Percentiles rank a stretch among this genome's conserved stretches.
phyloP scores from a whole-genome alignment of 352 stramenopile species.

The Globisporangium paroecandrum region DNA sequence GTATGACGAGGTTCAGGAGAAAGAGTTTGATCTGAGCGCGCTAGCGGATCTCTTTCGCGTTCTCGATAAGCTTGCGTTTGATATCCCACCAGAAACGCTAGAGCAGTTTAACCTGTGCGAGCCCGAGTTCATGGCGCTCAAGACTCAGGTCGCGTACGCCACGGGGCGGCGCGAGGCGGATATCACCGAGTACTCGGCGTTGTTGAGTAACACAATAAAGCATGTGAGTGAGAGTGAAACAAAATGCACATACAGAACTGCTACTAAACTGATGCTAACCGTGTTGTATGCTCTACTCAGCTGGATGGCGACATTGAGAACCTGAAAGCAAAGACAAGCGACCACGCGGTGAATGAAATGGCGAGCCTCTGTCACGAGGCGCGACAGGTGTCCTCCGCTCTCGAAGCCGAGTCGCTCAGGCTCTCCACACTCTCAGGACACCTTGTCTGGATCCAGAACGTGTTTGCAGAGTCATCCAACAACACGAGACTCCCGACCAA shows the following conservation, averaged over 20 bases:
- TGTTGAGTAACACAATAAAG: constrained; percentile 22
- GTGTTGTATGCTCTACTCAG: constrained; percentile 1
- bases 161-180: constrained; percentile 28
- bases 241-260: not conserved
- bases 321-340: constrained; percentile 27
- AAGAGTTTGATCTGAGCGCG: constrained; percentile 47
- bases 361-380: constrained; percentile 34
- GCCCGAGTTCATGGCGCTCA: constrained; percentile 42
- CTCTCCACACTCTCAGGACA: constrained; percentile 25
- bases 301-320: constrained; percentile 15
- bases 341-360: constrained; percentile 30
- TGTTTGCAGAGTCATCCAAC: constrained; percentile 38
- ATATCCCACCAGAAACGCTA: constrained; percentile 22
- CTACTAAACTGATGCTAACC: not conserved
- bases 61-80: constrained; percentile 32
- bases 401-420: constrained; percentile 28
- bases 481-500: constrained; percentile 25
- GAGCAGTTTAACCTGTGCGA: constrained; percentile 37
- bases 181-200: constrained; percentile 24
- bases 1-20: constrained; percentile 39
- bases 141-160: constrained; percentile 28
- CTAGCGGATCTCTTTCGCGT: constrained; percentile 38
- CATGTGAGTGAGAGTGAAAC: constrained; percentile 9
- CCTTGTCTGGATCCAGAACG: constrained; percentile 34
- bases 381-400: constrained; percentile 18